Conservation (phyloP, 2,329 filamentous ascomycete genomes). For the Ascochyta koolunga region DNA sequence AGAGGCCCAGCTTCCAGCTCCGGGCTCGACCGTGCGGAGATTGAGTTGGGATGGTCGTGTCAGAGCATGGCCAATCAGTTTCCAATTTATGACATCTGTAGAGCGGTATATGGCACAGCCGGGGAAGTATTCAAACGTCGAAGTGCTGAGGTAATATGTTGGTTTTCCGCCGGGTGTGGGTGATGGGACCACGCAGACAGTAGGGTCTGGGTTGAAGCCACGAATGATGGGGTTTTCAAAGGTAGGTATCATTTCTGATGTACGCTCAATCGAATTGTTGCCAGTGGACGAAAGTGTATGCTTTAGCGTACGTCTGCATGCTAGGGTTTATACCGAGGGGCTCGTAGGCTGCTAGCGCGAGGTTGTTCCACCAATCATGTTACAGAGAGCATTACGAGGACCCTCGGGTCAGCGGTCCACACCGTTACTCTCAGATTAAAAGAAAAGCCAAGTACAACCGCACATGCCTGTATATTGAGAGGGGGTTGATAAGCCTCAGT, state of each 20-base stretch:
- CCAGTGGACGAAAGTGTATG: not conserved
- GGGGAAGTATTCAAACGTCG: conserved; percentile 60
- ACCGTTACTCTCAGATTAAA: no score
- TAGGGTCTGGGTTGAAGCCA: conserved; percentile 59
- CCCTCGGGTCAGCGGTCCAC: no score
- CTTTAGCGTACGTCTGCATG: not conserved
- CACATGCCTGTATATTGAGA: no score
- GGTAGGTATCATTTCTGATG: not conserved
- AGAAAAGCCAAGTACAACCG: no score
- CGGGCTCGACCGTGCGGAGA: conserved; percentile 33
- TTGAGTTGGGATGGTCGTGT: conserved; percentile 47
- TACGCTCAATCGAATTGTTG: not conserved
- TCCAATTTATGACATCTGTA: conserved; percentile 59
- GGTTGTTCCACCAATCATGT: conserved; percentile 13
- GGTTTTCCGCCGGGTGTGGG: conserved; percentile 5
- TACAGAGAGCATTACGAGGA: not conserved
- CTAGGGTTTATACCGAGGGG: conserved; percentile 2
- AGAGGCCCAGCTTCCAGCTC: conserved; percentile 29
- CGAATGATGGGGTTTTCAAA: conserved; percentile 54
- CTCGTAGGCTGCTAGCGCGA: conserved; percentile 1
- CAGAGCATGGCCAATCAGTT: conserved; percentile 49
- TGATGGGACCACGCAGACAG: conserved; percentile 36
- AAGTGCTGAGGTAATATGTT: conserved; percentile 42
- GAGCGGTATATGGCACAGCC: conserved; percentile 60
- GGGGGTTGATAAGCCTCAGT: no score